Base-by-base conservation (phyloP, 108 stramenopile species). In the Fistulifera solaris region DNA sequence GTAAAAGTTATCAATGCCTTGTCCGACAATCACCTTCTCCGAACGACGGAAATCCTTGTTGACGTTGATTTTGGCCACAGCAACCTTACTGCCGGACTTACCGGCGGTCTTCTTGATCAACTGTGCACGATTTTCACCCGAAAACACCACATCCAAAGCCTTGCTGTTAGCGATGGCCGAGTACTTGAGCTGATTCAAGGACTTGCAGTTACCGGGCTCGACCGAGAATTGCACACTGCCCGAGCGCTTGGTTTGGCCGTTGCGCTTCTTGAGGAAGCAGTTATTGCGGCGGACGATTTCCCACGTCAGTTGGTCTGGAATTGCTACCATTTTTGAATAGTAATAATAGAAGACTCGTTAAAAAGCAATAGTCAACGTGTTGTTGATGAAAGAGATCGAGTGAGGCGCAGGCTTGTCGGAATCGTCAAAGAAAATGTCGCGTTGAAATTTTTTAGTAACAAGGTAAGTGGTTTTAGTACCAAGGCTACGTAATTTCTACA, bases 91-190 rank as follows among this genome's bases (percentile, higher is more conserved):
- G 56, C 2, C 51, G 28, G 78, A 72, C 87, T 94, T 93, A 66
- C 71, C 70, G 61, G 78, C 80, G 39, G 87, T 87, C 82, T 94
- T 96, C 47, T 76, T 67, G 51, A 81, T 51, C 52, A 93, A 74
- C 10, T 56, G 43, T 53, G 92, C 89, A 49, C 78, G 73, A 72
- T 91, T 75, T 53, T 81, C 85, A 50, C 55, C 56, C 18, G 82
- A 82, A 66, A 70, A 62, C 17, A 63, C 58, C 41, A 96, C 71
- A 48, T 79, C 85, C 52, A 76, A 62, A 6, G 83, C 73, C 82
- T 94, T 90, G 52, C 72, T 62, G 83, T 93, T 94, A 66, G 95
- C 94, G 56, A 98, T 39, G 48, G 93, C 94, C 28, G 81, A 87
- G 65, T 85, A 96, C 87, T 96, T 95, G 93, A 76, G 88, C 43